phyloP scores from a whole-genome alignment of 768 basidiomycete genomes.

The Lactifluus volemus region DNA sequence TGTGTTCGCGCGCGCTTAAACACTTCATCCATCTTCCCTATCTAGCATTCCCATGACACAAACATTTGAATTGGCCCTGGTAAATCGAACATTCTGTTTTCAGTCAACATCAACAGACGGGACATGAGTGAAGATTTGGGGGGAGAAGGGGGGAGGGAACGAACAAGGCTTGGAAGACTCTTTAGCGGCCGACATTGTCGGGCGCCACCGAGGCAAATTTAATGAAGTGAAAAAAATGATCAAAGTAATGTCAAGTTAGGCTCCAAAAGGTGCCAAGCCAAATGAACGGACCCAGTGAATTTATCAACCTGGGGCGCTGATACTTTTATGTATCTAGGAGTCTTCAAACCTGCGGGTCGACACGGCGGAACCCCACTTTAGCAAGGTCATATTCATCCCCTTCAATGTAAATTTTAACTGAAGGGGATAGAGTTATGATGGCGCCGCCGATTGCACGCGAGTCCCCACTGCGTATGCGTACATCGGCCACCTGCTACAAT shows the following conservation, averaged over 20 bases:
- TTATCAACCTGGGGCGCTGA: background rate
- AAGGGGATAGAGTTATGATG: background rate
- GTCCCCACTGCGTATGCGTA: background rate
- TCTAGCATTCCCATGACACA: background rate
- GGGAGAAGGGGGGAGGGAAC: background rate
- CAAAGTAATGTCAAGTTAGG: background rate
- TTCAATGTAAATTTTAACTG: background rate
- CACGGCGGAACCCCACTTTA: background rate
- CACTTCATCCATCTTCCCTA: background rate
- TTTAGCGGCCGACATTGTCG: background rate
- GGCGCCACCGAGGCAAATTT: background rate
- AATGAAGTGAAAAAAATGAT: background rate
- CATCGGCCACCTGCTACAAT: slow-evolving; percentile 4
- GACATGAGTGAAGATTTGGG: background rate
- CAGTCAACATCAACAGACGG: background rate
- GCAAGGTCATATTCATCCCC: background rate
- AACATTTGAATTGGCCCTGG: background rate
- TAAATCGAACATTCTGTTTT: background rate
- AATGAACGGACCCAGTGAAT: background rate
- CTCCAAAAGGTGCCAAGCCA: slow-evolving; percentile 3
- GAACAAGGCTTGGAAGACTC: background rate
- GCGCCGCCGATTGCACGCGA: background rate
- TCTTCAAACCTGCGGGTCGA: background rate
- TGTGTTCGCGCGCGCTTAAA: slow-evolving; percentile 1
- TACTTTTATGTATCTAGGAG: background rate